These are phyloP conservation scores for Podila verticillata DNA, from an alignment of 192 early-diverging fungal species.

Conservation along the genomic window DNA sequence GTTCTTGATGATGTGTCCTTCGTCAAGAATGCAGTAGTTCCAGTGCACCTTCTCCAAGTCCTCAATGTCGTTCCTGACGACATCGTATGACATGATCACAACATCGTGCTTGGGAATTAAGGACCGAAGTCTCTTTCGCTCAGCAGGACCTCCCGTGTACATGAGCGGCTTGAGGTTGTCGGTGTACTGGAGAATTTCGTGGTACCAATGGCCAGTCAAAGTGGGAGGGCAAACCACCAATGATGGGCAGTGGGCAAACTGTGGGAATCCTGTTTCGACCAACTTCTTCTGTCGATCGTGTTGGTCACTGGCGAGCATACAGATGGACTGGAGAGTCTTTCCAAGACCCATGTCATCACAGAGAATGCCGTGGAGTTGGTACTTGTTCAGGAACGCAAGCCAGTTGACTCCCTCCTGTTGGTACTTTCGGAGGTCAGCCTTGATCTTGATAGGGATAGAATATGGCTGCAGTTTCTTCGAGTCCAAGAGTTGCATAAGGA, in stretches of 20 bases:
- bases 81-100: constrained; percentile 96
- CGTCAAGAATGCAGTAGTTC: constrained; percentile 98
- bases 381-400: constrained; percentile 97
- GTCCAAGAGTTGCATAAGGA: constrained; percentile 94
- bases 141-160: constrained; percentile 86
- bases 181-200: constrained; percentile 89
- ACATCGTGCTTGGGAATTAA: constrained; percentile 72
- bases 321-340: constrained; percentile 97
- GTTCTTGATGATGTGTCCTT: constrained; percentile 98
- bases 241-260: constrained; percentile 78
- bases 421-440: constrained; percentile 93
- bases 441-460: constrained; percentile 87
- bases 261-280: constrained; percentile 63
- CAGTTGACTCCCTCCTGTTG: constrained; percentile 99
- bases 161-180: constrained; percentile 80
- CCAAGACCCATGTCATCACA: constrained; percentile 99
- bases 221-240: constrained; percentile 97
- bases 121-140: constrained; percentile 74
- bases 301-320: constrained; percentile 93
- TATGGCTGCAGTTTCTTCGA: constrained; percentile 88
- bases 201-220: constrained; percentile 94
- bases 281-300: constrained; percentile 70
- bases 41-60: constrained; percentile 73
- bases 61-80: constrained; percentile 95
- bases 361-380: constrained; percentile 96